Base-by-base conservation (phyloP, 257 asterid species). In the Solanum ossicruentum region DNA sequence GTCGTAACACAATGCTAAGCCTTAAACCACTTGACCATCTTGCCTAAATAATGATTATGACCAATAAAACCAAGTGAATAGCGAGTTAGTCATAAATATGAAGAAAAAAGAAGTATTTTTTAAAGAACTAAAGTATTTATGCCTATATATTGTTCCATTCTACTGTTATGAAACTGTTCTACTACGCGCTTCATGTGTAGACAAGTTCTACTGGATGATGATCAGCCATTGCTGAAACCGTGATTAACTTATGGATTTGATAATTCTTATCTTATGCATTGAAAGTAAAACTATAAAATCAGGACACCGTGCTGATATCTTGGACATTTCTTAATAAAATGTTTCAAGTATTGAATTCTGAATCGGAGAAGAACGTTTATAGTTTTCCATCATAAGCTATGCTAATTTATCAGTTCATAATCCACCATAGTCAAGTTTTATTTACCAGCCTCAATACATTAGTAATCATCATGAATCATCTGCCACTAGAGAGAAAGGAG, bases 401-500 rank as follows among this genome's bases (percentile, higher is more conserved):
- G 13, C 45, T 23, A 49, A 52, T 52, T 77, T 9, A 77, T 77
- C 82, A 26, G 4, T 23, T 9, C 65, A 78, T 78, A 16, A 77
- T 78, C 26, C 10, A 72, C 80, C 20, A 72, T 43, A 72, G 11
- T 0, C 5, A 51, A 10, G 6, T 77, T 77, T 23, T 51, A 23
- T 77, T 51, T 63, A 77, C 61, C 23, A 49, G 15, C 15, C 60
- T 75, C 21, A 21, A 23, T 23, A 77, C 63, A 23, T 77, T 12
- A 51, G 17, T 11, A n/a, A 7, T 10, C 54, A 16, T 26, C 47
- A 55, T 26, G 72, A 36, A 49, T 89, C 88, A 92, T 23, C 96
- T 89, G 21, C 96, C 94, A 66, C 85, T 81, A 4, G 88, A 83
- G 3, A 89, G 80, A 15, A 88, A 20, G 0, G 92, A 90, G 56